Evolutionary conservation across 768 basidiomycete species (phyloP).

Genomic region (Tylopilus plumbeoviolaceoides): DNA sequence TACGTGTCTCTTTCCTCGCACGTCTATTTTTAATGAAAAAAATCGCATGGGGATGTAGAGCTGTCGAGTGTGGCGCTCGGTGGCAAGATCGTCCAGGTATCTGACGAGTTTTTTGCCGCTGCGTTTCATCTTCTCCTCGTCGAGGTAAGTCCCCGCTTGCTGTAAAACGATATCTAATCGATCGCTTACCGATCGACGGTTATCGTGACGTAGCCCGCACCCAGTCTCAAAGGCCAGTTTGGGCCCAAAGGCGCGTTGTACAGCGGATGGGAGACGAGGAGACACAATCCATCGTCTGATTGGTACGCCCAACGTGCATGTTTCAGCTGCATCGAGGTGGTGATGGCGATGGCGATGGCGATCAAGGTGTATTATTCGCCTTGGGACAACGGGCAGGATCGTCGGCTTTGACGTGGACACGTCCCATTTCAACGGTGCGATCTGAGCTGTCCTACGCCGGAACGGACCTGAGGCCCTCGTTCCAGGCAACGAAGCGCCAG

Average conservation of each 20-base stretch:
- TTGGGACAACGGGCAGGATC: conserved; percentile 73
- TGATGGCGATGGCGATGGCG: neutral
- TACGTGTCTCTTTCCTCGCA: conserved; percentile 19
- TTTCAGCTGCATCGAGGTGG: neutral
- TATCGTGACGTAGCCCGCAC: conserved; percentile 58
- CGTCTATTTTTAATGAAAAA: neutral
- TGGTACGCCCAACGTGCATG: conserved; percentile 51
- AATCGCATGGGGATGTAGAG: conserved; percentile 44
- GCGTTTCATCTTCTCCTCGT: conserved; percentile 80
- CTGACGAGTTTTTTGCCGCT: conserved; percentile 96
- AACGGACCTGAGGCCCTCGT: neutral
- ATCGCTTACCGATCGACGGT: neutral
- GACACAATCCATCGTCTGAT: conserved; percentile 87
- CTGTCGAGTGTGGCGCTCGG: conserved; percentile 85
- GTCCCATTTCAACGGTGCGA: conserved; percentile 81
- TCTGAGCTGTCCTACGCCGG: neutral
- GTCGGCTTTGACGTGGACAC: conserved; percentile 93
- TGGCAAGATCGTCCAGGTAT: conserved; percentile 67
- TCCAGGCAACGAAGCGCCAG: conserved; percentile 82
- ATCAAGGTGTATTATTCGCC: conserved; percentile 80
- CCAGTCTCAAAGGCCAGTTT: conserved; percentile 91
- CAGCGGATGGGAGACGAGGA: conserved; percentile 89
- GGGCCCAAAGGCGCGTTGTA: conserved; percentile 93
- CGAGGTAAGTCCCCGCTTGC: conserved; percentile 46
- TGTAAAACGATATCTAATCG: neutral